Conservation (phyloP, 2,329 filamentous ascomycete species). For the Paraconiothyrium sp. region DNA sequence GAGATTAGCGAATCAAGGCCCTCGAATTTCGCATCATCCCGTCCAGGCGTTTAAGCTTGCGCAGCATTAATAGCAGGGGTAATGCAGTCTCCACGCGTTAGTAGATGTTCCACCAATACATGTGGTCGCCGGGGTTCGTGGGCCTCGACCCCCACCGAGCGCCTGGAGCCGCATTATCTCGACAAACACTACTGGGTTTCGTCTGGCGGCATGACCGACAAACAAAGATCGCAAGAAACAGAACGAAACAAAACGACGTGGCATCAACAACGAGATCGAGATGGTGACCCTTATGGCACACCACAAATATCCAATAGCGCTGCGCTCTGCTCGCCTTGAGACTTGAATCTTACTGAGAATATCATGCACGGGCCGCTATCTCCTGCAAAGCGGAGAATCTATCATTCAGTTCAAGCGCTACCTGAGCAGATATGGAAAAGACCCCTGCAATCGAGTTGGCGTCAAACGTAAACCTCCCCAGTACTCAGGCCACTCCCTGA, state of each 20-base stretch:
- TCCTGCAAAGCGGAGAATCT: constrained; percentile 8
- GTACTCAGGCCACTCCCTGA: constrained; percentile 17
- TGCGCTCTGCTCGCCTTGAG: not conserved
- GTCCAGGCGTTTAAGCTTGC: constrained; percentile 17
- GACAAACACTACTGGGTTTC: constrained; percentile 16
- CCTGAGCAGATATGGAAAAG: constrained; percentile 4
- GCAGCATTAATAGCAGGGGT: constrained; percentile 20
- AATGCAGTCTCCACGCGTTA: constrained; percentile 14
- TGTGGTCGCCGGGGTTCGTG: constrained; percentile 4
- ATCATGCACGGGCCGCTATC: not conserved
- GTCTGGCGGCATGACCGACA: constrained; percentile 2
- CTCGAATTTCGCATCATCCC: constrained; percentile 11
- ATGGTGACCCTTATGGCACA: not conserved
- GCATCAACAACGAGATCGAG: not conserved
- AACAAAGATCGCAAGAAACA: not conserved
- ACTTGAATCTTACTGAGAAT: not conserved
- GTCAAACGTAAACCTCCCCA: constrained; percentile 21
- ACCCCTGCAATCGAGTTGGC: constrained; percentile 13
- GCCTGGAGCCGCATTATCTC: constrained; percentile 10
- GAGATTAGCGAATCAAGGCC: constrained; percentile 16
- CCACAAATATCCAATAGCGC: not conserved
- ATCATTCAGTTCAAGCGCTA: constrained; percentile 4
- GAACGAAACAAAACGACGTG: constrained; percentile 14
- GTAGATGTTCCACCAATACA: constrained; percentile 23
- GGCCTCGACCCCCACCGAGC: constrained; percentile 8